These are phyloP conservation scores for Yamadazyma scolyti DNA, from an alignment of 805 yeast genomes.

Conservation along the genomic window DNA sequence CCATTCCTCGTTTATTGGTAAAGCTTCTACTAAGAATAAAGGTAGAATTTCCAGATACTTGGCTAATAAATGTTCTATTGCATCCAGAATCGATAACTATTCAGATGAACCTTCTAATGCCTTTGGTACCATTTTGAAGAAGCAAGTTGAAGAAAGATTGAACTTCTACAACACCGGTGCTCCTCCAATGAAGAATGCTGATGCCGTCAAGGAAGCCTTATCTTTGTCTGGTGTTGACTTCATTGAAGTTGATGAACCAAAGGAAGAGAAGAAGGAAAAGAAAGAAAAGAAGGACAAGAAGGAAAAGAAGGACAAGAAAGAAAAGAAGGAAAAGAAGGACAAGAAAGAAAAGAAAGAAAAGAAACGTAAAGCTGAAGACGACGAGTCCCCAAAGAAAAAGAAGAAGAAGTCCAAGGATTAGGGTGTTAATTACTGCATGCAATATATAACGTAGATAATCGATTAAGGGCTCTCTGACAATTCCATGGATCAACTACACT, in stretches of 20 bases:
- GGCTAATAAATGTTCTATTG: constrained; percentile 98
- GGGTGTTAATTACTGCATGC: too few species aligned
- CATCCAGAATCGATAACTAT: constrained; percentile 96
- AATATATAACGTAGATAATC: too few species aligned
- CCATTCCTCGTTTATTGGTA: constrained; percentile 92
- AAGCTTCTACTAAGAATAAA: constrained; percentile 93
- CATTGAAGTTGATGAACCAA: constrained; percentile 23
- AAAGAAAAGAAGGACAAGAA: constrained; percentile 22
- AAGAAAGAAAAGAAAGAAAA: constrained; percentile 30
- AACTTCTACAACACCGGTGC: constrained; percentile 95
- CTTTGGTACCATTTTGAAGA: constrained; percentile 86
- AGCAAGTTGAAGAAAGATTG: constrained; percentile 97
- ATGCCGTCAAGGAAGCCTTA: constrained; percentile 91
- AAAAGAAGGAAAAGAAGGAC: constrained; percentile 28
- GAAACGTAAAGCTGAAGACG: constrained; percentile 28
- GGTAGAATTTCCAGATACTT: constrained; percentile 98
- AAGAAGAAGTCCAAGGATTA: constrained; percentile 46
- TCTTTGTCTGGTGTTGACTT: constrained; percentile 56
- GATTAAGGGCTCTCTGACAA: too few species aligned
- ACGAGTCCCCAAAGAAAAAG: constrained; percentile 33
- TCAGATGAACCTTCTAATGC: constrained; percentile 90
- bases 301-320: constrained; percentile 26
- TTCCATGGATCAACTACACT: too few species aligned
- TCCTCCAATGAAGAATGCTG: constrained; percentile 93
- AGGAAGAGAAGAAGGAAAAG: constrained; percentile 31